Evolutionary conservation across 768 basidiomycete species (phyloP).

Genomic region (Boletellus ananas): DNA sequence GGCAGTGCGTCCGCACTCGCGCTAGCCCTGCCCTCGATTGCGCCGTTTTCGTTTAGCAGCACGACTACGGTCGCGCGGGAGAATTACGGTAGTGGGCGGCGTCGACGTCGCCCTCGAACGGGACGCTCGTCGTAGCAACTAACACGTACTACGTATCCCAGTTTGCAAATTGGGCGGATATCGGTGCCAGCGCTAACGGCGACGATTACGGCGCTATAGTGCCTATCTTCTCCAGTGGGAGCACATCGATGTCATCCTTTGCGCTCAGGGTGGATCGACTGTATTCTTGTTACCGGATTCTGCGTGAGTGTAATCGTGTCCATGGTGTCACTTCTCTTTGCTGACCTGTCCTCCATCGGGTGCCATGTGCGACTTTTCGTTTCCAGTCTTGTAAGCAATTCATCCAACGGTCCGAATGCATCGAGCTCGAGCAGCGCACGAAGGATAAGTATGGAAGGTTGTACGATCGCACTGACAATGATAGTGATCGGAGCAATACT

Average conservation of each 20-base stretch:
- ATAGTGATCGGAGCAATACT: not conserved
- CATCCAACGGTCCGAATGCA: not conserved
- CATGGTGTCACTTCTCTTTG: not conserved
- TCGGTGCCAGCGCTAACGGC: slow-evolving; percentile 14
- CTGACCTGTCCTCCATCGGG: not conserved
- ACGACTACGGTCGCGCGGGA: slow-evolving; percentile 36
- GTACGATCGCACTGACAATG: not conserved
- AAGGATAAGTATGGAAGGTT: not conserved
- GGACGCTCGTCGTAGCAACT: slow-evolving; percentile 49
- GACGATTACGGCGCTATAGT: not conserved
- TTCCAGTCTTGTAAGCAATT: not conserved
- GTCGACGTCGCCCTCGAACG: slow-evolving; percentile 44
- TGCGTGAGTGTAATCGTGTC: slow-evolving; percentile 5
- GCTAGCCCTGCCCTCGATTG: slow-evolving; percentile 42
- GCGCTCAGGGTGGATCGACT: slow-evolving; percentile 18
- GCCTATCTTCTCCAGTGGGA: slow-evolving; percentile 15
- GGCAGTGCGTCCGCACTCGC: slow-evolving; percentile 49
- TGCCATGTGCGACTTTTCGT: not conserved
- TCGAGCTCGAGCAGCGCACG: not conserved
- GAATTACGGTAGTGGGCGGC: slow-evolving; percentile 37
- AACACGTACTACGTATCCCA: slow-evolving; percentile 45
- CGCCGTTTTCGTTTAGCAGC: slow-evolving; percentile 44
- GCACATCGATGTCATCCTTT: slow-evolving; percentile 3
- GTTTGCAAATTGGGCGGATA: slow-evolving; percentile 31
- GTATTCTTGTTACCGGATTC: slow-evolving; percentile 12